phyloP scores from a whole-genome alignment of 2,329 filamentous ascomycete species.

The Graphiopsis chlorocephala region DNA sequence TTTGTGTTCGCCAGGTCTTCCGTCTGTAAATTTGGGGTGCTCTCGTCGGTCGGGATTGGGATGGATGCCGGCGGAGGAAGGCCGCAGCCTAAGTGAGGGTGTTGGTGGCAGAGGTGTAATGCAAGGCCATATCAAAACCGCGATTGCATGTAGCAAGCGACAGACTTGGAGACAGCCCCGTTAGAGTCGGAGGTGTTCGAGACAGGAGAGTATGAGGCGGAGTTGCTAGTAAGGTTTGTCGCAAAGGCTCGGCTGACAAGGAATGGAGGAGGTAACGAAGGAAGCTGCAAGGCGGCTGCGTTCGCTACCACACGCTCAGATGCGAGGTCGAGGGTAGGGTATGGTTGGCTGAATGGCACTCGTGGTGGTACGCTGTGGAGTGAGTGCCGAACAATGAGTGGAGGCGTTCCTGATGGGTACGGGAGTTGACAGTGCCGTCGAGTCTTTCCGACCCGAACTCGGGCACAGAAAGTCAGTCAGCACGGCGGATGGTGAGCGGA shows the following conservation, averaged over 20 bases:
- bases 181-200: not conserved
- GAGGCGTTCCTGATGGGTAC: not conserved
- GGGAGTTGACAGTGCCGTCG: not conserved
- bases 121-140: slow-evolving; percentile 6
- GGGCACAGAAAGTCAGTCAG: not conserved
- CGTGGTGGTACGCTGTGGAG: too few relatives aligned
- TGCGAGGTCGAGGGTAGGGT: not conserved
- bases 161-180: not conserved
- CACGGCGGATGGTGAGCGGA: not conserved
- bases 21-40: not conserved
- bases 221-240: not conserved
- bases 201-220: not conserved
- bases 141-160: not conserved
- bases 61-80: not conserved
- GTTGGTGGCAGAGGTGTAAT: not conserved
- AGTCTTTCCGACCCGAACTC: not conserved
- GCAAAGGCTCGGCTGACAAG: slow-evolving; percentile 8
- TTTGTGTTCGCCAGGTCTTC: not conserved
- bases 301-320: not conserved
- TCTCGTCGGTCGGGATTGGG: not conserved
- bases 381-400: not conserved
- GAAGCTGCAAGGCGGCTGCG: not conserved
- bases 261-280: not conserved
- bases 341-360: not conserved
- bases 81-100: slow-evolving; percentile 1